phyloP scores from a whole-genome alignment of 345 rosid genomes.

The Moricandia arvensis region DNA sequence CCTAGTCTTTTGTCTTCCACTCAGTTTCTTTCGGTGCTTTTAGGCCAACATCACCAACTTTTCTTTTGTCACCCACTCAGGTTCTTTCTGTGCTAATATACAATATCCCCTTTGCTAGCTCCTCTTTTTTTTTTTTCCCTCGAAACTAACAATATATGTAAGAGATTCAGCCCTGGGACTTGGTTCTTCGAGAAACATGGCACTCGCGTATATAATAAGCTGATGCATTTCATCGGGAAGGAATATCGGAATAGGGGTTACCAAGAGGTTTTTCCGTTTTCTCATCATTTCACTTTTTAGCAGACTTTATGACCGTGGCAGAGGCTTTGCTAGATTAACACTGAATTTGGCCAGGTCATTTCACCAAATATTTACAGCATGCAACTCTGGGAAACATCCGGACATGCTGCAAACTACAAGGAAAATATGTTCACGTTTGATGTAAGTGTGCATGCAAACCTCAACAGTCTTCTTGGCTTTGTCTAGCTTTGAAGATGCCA shows the following conservation, averaged over 20 bases:
- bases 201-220: slow-evolving; percentile 79
- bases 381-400: slow-evolving; percentile 96
- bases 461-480: neutral
- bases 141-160: slow-evolving; percentile 7
- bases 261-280: slow-evolving; percentile 58
- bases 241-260: slow-evolving; percentile 88
- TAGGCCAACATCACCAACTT: slow-evolving; percentile 90
- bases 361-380: slow-evolving; percentile 92
- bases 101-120: neutral
- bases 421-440: slow-evolving; percentile 95
- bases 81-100: slow-evolving; percentile 35
- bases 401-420: slow-evolving; percentile 97
- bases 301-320: slow-evolving; percentile 11
- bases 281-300: neutral
- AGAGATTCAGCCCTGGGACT: slow-evolving; percentile 84
- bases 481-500: neutral
- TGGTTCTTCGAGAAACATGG: slow-evolving; percentile 97
- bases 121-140: neutral
- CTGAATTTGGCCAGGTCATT: slow-evolving; percentile 53
- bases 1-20: neutral
- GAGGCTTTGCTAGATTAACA: slow-evolving; percentile 11
- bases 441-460: slow-evolving; percentile 44
- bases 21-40: slow-evolving; percentile 15
- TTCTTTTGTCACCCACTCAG: slow-evolving; percentile 89
- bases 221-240: slow-evolving; percentile 66